Evolutionary conservation across 345 rosid genomes (phyloP).

Genomic region (Camelina neglecta): DNA sequence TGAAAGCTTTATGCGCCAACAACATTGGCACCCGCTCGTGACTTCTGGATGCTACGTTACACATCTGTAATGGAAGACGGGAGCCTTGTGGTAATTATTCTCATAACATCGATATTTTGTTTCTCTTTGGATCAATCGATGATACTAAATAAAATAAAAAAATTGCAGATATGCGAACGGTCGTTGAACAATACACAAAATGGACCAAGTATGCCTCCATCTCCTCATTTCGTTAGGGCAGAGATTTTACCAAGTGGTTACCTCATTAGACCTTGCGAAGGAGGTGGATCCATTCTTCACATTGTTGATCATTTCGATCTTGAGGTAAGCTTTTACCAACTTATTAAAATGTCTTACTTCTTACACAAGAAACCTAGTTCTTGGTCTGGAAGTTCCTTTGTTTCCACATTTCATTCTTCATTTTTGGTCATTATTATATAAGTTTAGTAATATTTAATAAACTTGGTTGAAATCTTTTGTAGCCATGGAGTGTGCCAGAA

Average conservation of each 20-base stretch:
- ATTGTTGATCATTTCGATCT: constrained; percentile 93
- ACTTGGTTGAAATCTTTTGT: constrained; percentile 23
- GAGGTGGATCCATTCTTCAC: constrained; percentile 96
- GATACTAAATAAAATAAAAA: not conserved
- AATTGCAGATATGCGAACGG: constrained; percentile 77
- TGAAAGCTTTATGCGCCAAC: constrained; percentile 94
- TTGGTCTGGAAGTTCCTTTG: constrained; percentile 20
- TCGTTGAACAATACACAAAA: constrained; percentile 91
- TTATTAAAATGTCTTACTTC: constrained; percentile 3
- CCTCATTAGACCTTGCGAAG: constrained; percentile 96
- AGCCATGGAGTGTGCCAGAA: constrained; percentile 99
- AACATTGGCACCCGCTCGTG: constrained; percentile 96
- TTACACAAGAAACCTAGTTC: constrained; percentile 31
- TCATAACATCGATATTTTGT: not conserved
- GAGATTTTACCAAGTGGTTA: constrained; percentile 95
- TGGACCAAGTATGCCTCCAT: constrained; percentile 96
- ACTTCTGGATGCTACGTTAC: constrained; percentile 97
- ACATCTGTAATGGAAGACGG: constrained; percentile 97
- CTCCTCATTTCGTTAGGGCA: constrained; percentile 90
- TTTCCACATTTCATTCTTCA: not conserved
- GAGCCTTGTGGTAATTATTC: constrained; percentile 77
- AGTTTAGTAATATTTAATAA: constrained; percentile 6
- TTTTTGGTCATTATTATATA: not conserved
- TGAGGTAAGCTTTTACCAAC: constrained; percentile 54
- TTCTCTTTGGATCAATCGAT: not conserved